phyloP scores from a whole-genome alignment of 2,329 filamentous ascomycete genomes.

The Pyricularia sp. region DNA sequence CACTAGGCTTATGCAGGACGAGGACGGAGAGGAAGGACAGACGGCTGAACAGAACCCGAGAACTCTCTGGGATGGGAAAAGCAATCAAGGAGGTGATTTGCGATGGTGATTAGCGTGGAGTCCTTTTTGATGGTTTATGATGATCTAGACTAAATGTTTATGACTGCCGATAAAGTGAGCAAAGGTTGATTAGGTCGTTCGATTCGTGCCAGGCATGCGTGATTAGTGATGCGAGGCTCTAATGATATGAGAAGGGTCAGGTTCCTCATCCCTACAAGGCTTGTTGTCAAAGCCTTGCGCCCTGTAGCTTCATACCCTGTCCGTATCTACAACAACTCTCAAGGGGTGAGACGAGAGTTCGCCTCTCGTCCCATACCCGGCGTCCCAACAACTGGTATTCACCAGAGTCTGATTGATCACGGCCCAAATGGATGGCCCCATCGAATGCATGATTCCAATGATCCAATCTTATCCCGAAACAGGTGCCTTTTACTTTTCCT shows the following conservation, averaged over 20 bases:
- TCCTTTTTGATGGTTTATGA: neutral
- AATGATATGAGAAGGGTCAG: neutral
- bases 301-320: neutral
- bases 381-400: neutral
- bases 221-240: neutral
- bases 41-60: slow-evolving; percentile 21
- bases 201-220: neutral
- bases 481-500: neutral
- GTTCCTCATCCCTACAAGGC: neutral
- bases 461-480: neutral
- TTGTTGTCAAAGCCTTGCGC: neutral
- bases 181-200: neutral
- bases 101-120: slow-evolving; percentile 22
- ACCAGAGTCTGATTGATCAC: neutral
- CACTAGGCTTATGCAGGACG: slow-evolving; percentile 32
- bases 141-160: neutral
- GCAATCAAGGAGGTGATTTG: slow-evolving; percentile 27
- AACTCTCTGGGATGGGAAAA: slow-evolving; percentile 29
- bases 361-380: neutral
- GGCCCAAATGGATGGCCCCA: neutral
- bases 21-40: slow-evolving; percentile 24
- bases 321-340: neutral
- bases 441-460: neutral
- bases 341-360: neutral
- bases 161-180: neutral